Base-by-base conservation (phyloP, 2,329 filamentous ascomycete genomes). In the Venturia asperata region DNA sequence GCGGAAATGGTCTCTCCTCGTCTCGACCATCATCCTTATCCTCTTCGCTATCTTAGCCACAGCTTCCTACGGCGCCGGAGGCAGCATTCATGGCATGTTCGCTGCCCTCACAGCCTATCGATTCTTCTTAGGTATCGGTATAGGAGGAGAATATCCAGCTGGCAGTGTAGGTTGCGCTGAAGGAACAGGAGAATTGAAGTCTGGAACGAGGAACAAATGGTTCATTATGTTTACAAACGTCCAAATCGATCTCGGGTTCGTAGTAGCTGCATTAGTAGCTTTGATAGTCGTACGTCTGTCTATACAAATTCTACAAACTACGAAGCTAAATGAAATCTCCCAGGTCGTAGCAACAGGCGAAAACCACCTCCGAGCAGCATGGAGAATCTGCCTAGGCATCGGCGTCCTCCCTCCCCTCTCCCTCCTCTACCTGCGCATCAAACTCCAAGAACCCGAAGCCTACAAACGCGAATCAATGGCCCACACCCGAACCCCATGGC, bases 131-230 rank as follows among this genome's bases (percentile, higher is more conserved):
- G 84, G 79, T 5, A 79, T 81, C 24, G 79, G 90, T n/a, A 93
- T 95, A 63, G 91, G 82, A n/a, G 80, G 88, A 65, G 89, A 93
- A 75, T 92, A 92, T 70, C 90, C 90, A 0, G 89, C 90, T 52
- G 92, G 92, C 3, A 90, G 86, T 66, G 92, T 97, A 0, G 90
- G 88, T 1, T 89, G 86, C 64, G 90, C 92, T 2, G 92, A 97
- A 76, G 88, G 88, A 5, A 92, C 88, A 0, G 90, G 90, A 27
- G 91, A 95, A 73, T 80, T 97, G 66, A 91, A 91, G 74, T 75
- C 78, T 19, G 92, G 92, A 13, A 88, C 88, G 19, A 82, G 92
- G n/a, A 93, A 97, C 73, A 82, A 89, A 47, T 96, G 91, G 91
- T 97, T 80, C 68, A 77, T 79, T 56, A 81, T 96, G 68, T 95